Evolutionary conservation across 495 filamentous ascomycete species (phyloP), one percentile per base, ranked within the genome.

Genomic region (Xylaria sp.): DNA sequence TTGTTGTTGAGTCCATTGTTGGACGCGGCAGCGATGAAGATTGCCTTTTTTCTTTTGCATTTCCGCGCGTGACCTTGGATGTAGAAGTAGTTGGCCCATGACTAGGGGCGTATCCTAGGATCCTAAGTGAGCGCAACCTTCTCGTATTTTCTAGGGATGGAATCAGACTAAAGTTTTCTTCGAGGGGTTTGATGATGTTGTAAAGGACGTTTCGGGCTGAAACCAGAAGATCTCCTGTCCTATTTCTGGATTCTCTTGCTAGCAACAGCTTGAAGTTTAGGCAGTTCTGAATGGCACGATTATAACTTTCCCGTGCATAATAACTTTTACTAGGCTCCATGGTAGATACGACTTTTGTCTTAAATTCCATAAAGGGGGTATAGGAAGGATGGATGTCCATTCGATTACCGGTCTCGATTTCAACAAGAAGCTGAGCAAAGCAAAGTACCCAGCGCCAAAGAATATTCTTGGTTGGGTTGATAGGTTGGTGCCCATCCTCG

Each of bases 371-470:
- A 58, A 58, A 0, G 26, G 31, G 1, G 14, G 0, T 7, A 31
- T 6, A 35, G 26, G 12, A 14, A 33, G 4, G 1, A 58, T 31
- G 14, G 19, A 58, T 19, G 1, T 29, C 26, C 33, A 58, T 58
- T 58, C 53, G 14, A 15, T 58, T 5, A 17, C 53, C 53, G 14
- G 24, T 58, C 24, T 58, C 53, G 14, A 58, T 58, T n/a, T 58
- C 53, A 33, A 17, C 26, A 58, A 58, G 26, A 33, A 58, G 53
- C 53, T 35, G 24, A 15, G 53, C 53, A 58, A 58, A 58, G 17
- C 26, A 12, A 7, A 29, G 31, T 29, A 58, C 26, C 1, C 26
- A 58, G 53, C 17, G 53, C 29, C 33, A 5, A 31, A 29, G 31
- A 33, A 33, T 14, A 50, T 24, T 8, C n/a, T 11, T 3, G 8